A percentile compares a stretch with the other conserved stretches of the same genome.
phyloP scores from a whole-genome alignment of 164 flowering plant genomes.

The Amborella trichopoda region DNA sequence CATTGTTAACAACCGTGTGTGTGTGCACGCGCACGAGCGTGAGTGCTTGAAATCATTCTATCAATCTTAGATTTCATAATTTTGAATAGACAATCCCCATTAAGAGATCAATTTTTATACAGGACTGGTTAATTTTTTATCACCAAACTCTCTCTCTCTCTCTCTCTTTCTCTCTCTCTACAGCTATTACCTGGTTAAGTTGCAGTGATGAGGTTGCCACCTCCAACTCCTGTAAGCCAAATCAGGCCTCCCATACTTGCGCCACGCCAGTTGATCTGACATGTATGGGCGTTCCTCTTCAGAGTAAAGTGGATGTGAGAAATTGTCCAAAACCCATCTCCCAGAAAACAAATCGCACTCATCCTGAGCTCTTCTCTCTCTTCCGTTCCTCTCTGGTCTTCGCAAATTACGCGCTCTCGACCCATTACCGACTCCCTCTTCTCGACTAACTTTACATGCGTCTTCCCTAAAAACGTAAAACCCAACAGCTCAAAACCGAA shows the following conservation, averaged over 20 bases:
- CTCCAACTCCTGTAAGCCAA: conserved; percentile 69
- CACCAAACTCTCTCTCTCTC: neutral
- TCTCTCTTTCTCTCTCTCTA: neutral
- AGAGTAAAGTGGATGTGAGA: conserved; percentile 59
- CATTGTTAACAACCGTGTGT: too few relatives aligned
- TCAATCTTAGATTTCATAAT: neutral
- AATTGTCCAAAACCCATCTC: conserved; percentile 71
- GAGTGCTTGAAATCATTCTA: neutral
- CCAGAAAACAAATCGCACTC: conserved; percentile 63
- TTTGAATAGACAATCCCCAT: too few relatives aligned
- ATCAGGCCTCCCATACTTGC: conserved; percentile 73
- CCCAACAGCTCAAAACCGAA: too few relatives aligned
- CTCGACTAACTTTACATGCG: too few relatives aligned
- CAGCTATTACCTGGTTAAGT: conserved; percentile 56
- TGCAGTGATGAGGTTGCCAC: conserved; percentile 85
- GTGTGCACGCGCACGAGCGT: too few relatives aligned
- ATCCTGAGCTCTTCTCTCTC: too few relatives aligned
- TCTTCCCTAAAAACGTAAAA: too few relatives aligned
- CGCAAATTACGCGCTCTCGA: too few relatives aligned
- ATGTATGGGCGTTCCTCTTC: conserved; percentile 62
- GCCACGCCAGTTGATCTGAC: conserved; percentile 83
- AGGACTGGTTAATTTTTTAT: neutral
- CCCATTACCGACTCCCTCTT: too few relatives aligned
- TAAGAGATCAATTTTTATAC: neutral
- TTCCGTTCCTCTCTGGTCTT: too few relatives aligned